Evolutionary conservation across 1,284 basidiomycete genomes (phyloP).

Genomic region (Cutaneotrichosporon sp.): DNA sequence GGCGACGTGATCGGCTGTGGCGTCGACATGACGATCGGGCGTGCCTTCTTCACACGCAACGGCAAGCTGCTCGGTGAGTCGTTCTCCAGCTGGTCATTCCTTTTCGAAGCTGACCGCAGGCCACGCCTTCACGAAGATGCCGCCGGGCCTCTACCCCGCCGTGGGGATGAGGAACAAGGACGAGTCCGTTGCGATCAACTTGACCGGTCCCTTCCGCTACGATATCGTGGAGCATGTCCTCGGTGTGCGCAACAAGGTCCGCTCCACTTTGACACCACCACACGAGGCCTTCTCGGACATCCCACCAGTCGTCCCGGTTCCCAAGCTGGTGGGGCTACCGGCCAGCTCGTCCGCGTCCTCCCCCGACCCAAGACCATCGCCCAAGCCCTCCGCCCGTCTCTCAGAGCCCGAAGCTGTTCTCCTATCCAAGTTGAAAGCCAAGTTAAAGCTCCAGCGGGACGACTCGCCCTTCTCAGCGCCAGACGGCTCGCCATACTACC

Average conservation of each 20-base stretch:
- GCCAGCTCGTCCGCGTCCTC: not conserved
- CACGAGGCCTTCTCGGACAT: conserved; percentile 11
- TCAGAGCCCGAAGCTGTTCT: conserved; percentile 7
- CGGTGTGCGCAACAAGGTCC: conserved; percentile 32
- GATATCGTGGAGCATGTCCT: conserved; percentile 78
- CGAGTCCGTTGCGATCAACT: conserved; percentile 63
- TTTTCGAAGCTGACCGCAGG: conserved; percentile 50
- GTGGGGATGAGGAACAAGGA: conserved; percentile 76
- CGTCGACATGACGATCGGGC: conserved; percentile 75
- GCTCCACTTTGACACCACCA: not conserved
- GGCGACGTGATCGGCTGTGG: conserved; percentile 87
- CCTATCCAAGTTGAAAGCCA: not conserved
- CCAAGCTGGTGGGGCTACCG: conserved; percentile 19
- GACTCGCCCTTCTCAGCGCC: not conserved
- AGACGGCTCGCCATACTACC: not conserved
- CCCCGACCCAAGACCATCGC: not conserved
- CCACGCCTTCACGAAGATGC: conserved; percentile 67
- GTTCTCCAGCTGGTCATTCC: not conserved
- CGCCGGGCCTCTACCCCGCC: conserved; percentile 71
- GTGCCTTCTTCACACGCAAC: conserved; percentile 88
- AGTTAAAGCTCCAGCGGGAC: not conserved
- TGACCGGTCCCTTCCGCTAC: conserved; percentile 76
- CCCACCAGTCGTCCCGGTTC: not conserved
- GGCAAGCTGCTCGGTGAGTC: conserved; percentile 69
- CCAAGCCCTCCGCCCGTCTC: not conserved